Percentiles rank a stretch among this genome's conserved stretches.
These are phyloP conservation scores for Schizochytrium sp. DNA, from an alignment of 108 stramenopile genomes.

Conservation along the genomic window DNA sequence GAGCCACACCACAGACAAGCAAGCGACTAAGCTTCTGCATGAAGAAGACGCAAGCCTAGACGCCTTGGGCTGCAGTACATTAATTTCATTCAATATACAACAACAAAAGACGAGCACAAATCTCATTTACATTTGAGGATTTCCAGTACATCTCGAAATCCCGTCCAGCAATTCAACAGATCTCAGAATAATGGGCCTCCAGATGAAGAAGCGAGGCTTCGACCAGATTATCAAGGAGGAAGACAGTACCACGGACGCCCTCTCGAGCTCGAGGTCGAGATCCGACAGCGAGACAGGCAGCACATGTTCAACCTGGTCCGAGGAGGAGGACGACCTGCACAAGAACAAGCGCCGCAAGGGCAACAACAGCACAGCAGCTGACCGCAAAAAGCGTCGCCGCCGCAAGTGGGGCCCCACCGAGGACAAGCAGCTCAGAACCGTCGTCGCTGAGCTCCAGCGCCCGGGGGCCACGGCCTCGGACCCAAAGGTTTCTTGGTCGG, in stretches of 20 bases:
- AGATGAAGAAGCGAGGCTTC: constrained; percentile 25
- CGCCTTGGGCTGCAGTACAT: too few species aligned
- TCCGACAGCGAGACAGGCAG: constrained; percentile 50
- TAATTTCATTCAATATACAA: too few species aligned
- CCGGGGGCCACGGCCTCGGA: constrained; percentile 22
- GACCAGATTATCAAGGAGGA: constrained; percentile 43
- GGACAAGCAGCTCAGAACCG: constrained; percentile 41
- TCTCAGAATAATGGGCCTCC: background rate
- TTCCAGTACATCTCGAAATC: too few species aligned
- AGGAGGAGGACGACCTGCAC: constrained; percentile 3
- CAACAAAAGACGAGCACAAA: too few species aligned
- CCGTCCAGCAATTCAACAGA: too few species aligned
- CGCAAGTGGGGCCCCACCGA: constrained; percentile 48
- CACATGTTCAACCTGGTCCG: constrained; percentile 19
- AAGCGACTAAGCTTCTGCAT: too few species aligned
- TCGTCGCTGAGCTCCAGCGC: constrained; percentile 35
- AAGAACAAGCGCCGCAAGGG: background rate
- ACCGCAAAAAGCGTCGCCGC: constrained; percentile 47
- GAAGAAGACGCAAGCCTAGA: too few species aligned
- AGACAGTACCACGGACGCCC: constrained; percentile 4
- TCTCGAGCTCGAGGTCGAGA: constrained; percentile 35
- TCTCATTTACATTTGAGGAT: too few species aligned
- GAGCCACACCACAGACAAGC: too few species aligned
- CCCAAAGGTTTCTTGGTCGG: constrained; percentile 54
- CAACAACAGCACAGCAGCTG: background rate